A percentile compares a stretch with the other conserved stretches of the same genome.
These are phyloP conservation scores for Aspergillus proliferans DNA, from an alignment of 2,329 filamentous ascomycete genomes.

Conservation along the genomic window DNA sequence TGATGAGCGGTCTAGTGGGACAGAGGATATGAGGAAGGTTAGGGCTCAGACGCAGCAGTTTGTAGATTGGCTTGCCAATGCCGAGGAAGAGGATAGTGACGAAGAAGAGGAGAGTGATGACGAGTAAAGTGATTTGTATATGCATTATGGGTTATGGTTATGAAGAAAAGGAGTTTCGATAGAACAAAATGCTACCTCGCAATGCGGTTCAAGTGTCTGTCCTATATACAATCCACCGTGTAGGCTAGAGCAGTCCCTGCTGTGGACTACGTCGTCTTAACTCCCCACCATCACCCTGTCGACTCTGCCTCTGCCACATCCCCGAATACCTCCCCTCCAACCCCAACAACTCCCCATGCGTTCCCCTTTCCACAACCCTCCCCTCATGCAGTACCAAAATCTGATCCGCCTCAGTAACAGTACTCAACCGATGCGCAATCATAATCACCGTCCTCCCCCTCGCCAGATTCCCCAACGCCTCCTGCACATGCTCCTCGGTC, in stretches of 20 bases:
- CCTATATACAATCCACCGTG: no score
- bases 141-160: background rate
- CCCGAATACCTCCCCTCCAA: conserved; percentile 67
- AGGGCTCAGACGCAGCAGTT: conserved; percentile 69
- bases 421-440: conserved; percentile 84
- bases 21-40: conserved; percentile 63
- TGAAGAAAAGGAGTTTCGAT: no score
- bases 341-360: conserved; percentile 67
- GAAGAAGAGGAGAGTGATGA: conserved; percentile 55
- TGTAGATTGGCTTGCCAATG: conserved; percentile 77
- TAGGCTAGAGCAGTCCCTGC: no score
- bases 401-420: conserved; percentile 78
- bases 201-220: background rate
- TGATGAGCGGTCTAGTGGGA: conserved; percentile 61
- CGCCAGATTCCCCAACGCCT: conserved; percentile 73
- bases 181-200: no score
- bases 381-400: conserved; percentile 74
- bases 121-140: conserved; percentile 6
- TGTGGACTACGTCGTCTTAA: no score
- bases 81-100: conserved; percentile 62
- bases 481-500: conserved; percentile 88
- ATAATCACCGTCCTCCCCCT: conserved; percentile 86
- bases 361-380: conserved; percentile 68
- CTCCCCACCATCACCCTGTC: conserved; percentile 19
- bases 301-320: conserved; percentile 87